Percentiles rank a stretch among this genome's conserved stretches.
Evolutionary conservation across 1,284 basidiomycete genomes (phyloP).

Genomic region (Schizophyllum commune): DNA sequence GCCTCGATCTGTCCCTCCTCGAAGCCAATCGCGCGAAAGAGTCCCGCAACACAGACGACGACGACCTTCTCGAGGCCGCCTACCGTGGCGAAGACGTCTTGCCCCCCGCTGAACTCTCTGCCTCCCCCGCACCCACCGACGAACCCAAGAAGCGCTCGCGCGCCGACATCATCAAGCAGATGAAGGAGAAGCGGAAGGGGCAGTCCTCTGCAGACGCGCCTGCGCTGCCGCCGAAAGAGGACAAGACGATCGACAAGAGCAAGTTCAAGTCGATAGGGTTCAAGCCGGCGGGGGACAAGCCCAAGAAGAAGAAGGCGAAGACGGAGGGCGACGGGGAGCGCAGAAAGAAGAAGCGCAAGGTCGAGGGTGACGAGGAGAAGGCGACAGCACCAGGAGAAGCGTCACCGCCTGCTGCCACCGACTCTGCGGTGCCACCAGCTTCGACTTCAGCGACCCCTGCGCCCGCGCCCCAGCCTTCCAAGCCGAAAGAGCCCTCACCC

Average conservation of each 20-base stretch:
- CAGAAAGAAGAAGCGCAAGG: constrained; percentile 45
- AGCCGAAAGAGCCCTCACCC: constrained; percentile 19
- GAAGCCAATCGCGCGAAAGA: constrained; percentile 74
- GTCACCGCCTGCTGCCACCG: constrained; percentile 2
- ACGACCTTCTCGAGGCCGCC: constrained; percentile 72
- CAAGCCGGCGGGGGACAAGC: constrained; percentile 52
- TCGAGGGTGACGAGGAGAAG: constrained; percentile 16
- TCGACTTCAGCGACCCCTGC: constrained; percentile 13
- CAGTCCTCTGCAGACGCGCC: constrained; percentile 12
- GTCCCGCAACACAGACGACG: constrained; percentile 46
- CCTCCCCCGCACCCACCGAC: constrained; percentile 17
- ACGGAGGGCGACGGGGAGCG: constrained; percentile 27
- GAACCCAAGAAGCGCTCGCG: constrained; percentile 58
- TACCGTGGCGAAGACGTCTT: constrained; percentile 33
- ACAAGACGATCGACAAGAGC: constrained; percentile 23
- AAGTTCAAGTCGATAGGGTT: constrained; percentile 81
- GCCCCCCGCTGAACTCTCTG: constrained; percentile 9
- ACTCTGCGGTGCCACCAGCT: constrained; percentile 9
- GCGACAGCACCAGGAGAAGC: constrained; percentile 2
- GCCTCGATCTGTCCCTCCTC: constrained; percentile 82
- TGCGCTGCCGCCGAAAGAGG: neutral
- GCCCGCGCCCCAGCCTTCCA: neutral
- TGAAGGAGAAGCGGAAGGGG: constrained; percentile 52
- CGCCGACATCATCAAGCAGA: constrained; percentile 63
- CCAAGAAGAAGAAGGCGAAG: constrained; percentile 46